A percentile compares a stretch with the other conserved stretches of the same genome.
Conservation (phyloP, 495 filamentous ascomycete species). For the Tirmania nivea region DNA sequence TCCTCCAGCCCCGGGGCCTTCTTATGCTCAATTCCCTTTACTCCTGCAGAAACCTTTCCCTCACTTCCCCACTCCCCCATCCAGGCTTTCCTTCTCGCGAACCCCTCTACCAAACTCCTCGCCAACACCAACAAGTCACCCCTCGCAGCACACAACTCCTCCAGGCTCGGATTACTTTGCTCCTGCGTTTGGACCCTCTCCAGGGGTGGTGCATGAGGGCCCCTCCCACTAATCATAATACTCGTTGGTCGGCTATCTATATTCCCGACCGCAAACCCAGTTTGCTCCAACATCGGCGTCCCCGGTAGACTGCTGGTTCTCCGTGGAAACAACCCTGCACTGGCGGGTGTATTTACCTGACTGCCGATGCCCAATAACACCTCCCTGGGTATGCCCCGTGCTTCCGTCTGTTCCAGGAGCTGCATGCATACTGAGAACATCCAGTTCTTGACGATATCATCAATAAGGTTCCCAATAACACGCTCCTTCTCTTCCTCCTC, state of each 20-base stretch:
- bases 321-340: slow-evolving; percentile 7
- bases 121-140: slow-evolving; percentile 65
- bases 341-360: background rate
- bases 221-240: background rate
- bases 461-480: slow-evolving; percentile 32
- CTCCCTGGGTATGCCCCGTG: slow-evolving; percentile 13
- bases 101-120: slow-evolving; percentile 50
- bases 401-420: slow-evolving; percentile 16
- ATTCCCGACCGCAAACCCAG: slow-evolving; percentile 9
- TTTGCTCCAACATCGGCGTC: slow-evolving; percentile 8
- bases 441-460: slow-evolving; percentile 39
- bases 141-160: slow-evolving; percentile 62
- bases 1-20: slow-evolving; percentile 39
- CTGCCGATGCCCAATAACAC: background rate
- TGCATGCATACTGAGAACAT: slow-evolving; percentile 7
- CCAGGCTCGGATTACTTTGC: slow-evolving; percentile 38
- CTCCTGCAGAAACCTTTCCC: slow-evolving; percentile 37
- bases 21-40: slow-evolving; percentile 27
- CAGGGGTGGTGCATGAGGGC: background rate
- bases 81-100: slow-evolving; percentile 57
- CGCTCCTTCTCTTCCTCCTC: slow-evolving; percentile 10
- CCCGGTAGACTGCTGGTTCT: slow-evolving; percentile 15
- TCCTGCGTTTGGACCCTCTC: background rate
- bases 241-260: background rate
- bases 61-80: slow-evolving; percentile 28